Conservation (phyloP, 2,329 filamentous ascomycete genomes). For the Colletotrichum sublineola region DNA sequence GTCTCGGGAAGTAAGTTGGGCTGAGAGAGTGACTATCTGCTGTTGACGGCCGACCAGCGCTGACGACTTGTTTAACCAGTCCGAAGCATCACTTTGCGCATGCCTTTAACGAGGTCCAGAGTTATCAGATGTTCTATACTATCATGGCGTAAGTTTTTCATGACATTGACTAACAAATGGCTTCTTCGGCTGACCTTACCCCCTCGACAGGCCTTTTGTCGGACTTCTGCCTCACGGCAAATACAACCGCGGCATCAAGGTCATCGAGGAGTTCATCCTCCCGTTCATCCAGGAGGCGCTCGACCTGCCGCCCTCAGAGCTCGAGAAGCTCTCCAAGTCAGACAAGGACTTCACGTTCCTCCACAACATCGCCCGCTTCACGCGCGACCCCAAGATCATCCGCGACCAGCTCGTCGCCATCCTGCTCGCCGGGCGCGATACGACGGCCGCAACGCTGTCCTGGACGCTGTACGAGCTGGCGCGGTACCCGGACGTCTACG, state of each 20-base stretch:
- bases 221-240: constrained; percentile 68
- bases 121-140: constrained; percentile 74
- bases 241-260: constrained; percentile 73
- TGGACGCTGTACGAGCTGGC: constrained; percentile 62
- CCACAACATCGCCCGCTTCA: constrained; percentile 80
- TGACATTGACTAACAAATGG: neutral
- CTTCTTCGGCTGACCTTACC: neutral
- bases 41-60: neutral
- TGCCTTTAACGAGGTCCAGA: constrained; percentile 78
- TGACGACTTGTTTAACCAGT: constrained; percentile 50
- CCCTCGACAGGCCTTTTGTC: constrained; percentile 66
- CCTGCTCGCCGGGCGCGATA: constrained; percentile 71
- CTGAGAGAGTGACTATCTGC: neutral
- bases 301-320: constrained; percentile 71
- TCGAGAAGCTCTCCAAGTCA: constrained; percentile 76
- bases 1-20: constrained; percentile 55
- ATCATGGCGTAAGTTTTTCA: constrained; percentile 53
- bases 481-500: constrained; percentile 55
- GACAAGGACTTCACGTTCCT: constrained; percentile 80
- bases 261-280: constrained; percentile 77
- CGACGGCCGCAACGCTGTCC: constrained; percentile 63
- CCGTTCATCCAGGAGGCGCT: constrained; percentile 78
- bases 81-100: constrained; percentile 73
- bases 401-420: constrained; percentile 83
- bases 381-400: constrained; percentile 71